Base-by-base conservation (phyloP, 2,329 filamentous ascomycete genomes). In the Laburnicola sp. region DNA sequence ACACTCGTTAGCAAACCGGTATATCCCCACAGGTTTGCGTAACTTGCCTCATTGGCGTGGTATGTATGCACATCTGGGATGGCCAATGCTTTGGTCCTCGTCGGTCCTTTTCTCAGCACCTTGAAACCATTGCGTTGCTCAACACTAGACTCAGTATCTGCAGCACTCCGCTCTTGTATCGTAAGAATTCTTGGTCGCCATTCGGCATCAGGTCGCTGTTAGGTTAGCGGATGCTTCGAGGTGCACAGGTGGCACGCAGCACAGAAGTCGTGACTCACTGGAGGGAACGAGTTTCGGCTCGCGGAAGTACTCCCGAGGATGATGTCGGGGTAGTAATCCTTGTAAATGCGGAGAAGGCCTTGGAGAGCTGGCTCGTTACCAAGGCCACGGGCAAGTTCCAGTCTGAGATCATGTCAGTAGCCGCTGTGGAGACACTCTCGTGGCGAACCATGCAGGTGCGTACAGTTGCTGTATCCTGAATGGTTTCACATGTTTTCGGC, bases 281-380 rank as follows among this genome's bases (percentile, higher is more conserved):
- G 68, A 57, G 71, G 65, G 48, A 73, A 70, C 21, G 72, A 73
- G 30, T 69, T 66, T 38, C 69, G 66, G 60, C 60, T 72, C 34
- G 63, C 68, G 27, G 84, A 81, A 3, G 82, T 78, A 57, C 87
- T 86, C 22, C 87, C 88, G 10, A 93, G 82, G 52, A 95, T 89
- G 48, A 95, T 89, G 68, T 96, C 90, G 0, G 91, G 90, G 64
- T 93, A 95, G 71, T 93, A 95, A 68, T 93, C 90, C 68, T 94
- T 94, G 76, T 87, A 95, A n/a, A 93, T 84, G 48, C 87, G 83
- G 43, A 95, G 76, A 16, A 96, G 77, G 2, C 88, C 88, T 32
- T 88, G 80, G 31, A 96, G 76, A 45, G 85, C 82, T 42, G 86
- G 87, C 49, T 96, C 91, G 63, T 88, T 87, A 16, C 76, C 76